These are phyloP conservation scores for Triticum timopheevii DNA, from an alignment of 176 grass and related monocot species.

Conservation along the genomic window DNA sequence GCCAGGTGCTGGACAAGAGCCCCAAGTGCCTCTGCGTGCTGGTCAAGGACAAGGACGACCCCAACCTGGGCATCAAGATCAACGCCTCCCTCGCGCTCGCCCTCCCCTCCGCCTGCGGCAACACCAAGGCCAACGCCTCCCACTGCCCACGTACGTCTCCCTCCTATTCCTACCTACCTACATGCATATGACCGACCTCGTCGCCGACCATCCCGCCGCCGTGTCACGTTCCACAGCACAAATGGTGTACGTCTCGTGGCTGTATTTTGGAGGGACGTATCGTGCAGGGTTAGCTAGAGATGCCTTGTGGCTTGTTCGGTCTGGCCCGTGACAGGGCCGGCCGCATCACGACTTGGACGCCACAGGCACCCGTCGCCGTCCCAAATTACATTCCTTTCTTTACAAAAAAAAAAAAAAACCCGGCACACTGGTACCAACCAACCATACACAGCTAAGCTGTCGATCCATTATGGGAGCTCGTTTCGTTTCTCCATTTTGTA, in stretches of 20 bases:
- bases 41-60: constrained; percentile 82
- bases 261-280: neutral
- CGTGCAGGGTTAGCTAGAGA: neutral
- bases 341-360: neutral
- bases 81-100: constrained; percentile 80
- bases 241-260: neutral
- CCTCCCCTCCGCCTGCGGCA: constrained; percentile 61
- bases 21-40: constrained; percentile 95
- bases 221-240: neutral
- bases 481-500: neutral
- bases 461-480: neutral
- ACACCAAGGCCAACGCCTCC: constrained; percentile 75
- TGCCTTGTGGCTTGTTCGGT: neutral
- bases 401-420: too few species aligned
- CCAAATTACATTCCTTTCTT: too few species aligned
- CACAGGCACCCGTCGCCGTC: too few species aligned
- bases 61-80: constrained; percentile 84
- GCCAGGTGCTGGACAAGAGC: constrained; percentile 67
- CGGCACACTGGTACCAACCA: too few species aligned
- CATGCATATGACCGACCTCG: neutral
- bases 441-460: too few species aligned
- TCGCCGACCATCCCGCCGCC: neutral
- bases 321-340: constrained; percentile 23
- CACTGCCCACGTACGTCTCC: constrained; percentile 67
- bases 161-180: too few species aligned